phyloP scores from a whole-genome alignment of 2,329 filamentous ascomycete genomes.

The Endoconidiophora laricicola region DNA sequence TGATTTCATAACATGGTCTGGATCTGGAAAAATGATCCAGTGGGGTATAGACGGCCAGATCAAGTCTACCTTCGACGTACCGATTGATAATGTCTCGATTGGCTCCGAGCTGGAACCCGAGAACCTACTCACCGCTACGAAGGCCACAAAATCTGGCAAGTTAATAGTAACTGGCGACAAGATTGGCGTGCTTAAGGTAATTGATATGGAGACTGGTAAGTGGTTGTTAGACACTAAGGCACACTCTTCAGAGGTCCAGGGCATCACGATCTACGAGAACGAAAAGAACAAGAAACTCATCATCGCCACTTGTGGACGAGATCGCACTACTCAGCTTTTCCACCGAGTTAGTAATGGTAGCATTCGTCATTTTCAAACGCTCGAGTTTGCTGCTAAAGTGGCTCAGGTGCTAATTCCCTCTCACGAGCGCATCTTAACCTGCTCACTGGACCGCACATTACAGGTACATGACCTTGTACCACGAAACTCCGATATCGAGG shows the following conservation, averaged over 20 bases:
- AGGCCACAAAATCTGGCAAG: constrained; percentile 42
- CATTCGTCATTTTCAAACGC: constrained; percentile 73
- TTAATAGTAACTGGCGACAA: constrained; percentile 73
- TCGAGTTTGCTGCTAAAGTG: constrained; percentile 83
- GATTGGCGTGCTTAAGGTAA: constrained; percentile 61
- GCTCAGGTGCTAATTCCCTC: constrained; percentile 57
- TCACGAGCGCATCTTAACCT: constrained; percentile 62
- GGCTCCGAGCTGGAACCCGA: constrained; percentile 33
- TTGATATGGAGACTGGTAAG: constrained; percentile 44
- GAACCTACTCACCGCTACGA: constrained; percentile 45
- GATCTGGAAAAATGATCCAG: constrained; percentile 61
- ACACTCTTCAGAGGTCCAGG: constrained; percentile 71
- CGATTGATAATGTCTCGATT: constrained; percentile 45
- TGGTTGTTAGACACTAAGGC: constrained; percentile 62
- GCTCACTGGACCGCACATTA: constrained; percentile 73
- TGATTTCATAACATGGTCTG: constrained; percentile 74
- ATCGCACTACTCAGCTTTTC: constrained; percentile 90
- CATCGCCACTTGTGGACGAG: constrained; percentile 69
- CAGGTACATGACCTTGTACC: constrained; percentile 65
- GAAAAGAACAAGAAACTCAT: constrained; percentile 36
- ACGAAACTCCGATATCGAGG: constrained; percentile 45
- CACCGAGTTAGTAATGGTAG: constrained; percentile 32
- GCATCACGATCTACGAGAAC: constrained; percentile 55
- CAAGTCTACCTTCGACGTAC: constrained; percentile 45
- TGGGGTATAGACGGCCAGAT: constrained; percentile 64